Conservation (phyloP, 2,329 filamentous ascomycete species). For the Diaporthe sp. region DNA sequence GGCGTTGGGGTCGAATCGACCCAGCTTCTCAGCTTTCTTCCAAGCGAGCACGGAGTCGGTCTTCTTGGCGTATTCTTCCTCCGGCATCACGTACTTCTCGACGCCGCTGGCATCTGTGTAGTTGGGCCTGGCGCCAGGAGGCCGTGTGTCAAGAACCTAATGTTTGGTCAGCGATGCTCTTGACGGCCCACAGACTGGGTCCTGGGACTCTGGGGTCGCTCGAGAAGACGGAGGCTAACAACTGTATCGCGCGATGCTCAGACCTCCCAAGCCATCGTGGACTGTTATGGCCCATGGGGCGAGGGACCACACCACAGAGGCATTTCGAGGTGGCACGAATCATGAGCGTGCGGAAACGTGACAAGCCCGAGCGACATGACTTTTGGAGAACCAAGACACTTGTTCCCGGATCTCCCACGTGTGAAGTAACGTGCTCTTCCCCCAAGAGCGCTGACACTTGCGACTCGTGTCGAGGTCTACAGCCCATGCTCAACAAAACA, state of each 20-base stretch:
- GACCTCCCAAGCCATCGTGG: no score
- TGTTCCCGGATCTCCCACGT: neutral
- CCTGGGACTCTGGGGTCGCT: neutral
- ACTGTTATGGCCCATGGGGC: neutral
- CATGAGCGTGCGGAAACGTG: neutral
- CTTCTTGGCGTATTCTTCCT: slow-evolving; percentile 85
- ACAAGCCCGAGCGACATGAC: neutral
- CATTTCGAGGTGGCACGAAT: neutral
- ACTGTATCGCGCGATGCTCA: neutral
- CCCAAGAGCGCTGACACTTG: neutral
- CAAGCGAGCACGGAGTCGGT: slow-evolving; percentile 90
- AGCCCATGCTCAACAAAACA: neutral
- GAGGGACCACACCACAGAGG: neutral
- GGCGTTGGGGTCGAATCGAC: slow-evolving; percentile 91
- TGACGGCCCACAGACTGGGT: neutral
- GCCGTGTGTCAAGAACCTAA: slow-evolving; percentile 84
- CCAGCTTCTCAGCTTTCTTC: slow-evolving; percentile 96
- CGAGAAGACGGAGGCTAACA: neutral
- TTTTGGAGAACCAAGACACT: neutral
- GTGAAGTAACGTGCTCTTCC: neutral
- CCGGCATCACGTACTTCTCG: slow-evolving; percentile 91
- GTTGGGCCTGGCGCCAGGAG: slow-evolving; percentile 79
- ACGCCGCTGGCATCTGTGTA: slow-evolving; percentile 84
- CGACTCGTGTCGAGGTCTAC: neutral
- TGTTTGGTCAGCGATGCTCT: slow-evolving; percentile 38